Base-by-base conservation (phyloP, 352 stramenopile genomes). In the Pythium aristosporum region DNA sequence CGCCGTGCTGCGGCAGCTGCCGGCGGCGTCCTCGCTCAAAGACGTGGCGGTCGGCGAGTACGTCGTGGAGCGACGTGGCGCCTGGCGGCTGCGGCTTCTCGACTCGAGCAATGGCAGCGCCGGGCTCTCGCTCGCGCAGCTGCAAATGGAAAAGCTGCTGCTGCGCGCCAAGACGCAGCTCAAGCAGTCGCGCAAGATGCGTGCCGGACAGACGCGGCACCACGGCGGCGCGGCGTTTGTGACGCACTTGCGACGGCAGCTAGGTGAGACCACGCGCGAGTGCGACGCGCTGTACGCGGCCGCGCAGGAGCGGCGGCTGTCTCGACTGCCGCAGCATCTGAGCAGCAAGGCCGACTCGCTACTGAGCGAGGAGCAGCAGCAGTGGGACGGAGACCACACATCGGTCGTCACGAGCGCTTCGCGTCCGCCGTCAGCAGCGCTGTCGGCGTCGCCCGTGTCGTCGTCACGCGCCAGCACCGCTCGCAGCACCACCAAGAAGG, bases 71-170 rank as follows among this genome's bases (percentile, higher is more conserved):
- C 71, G 84, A 5, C 78, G 84, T 10, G 80, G 75, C 1, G 80
- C 80, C 12, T 92, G 84, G 81, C 82, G 80, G 23, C 44, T 92
- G 30, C 80, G 82, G 0, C 57, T 93, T 3, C 56, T 93, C 20
- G 84, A 93, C 61, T 91, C 82, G 41, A 90, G 76, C 48, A 88
- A 77, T 58, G 82, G 82, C 11, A 70, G 80, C 57, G 65, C 74
- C 8, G 84, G 84, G 12, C 76, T 91, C 20, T 87, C 78, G 18
- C 59, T 91, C 21, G 84, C 82, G 6, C 84, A 93, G 58, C 84
- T 91, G 51, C 84, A 93, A 63, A 93, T 93, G 84, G 84, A 93
- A 42, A 69, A 77, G 21, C 63, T 93, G 28, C 68, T 93, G 15
- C 67, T 93, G 10, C 75, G 79, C 41, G 84, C 84, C 34, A 91